Conservation (phyloP, 371 early-diverging fungal species). For the Basidiobolus meristosporus region DNA sequence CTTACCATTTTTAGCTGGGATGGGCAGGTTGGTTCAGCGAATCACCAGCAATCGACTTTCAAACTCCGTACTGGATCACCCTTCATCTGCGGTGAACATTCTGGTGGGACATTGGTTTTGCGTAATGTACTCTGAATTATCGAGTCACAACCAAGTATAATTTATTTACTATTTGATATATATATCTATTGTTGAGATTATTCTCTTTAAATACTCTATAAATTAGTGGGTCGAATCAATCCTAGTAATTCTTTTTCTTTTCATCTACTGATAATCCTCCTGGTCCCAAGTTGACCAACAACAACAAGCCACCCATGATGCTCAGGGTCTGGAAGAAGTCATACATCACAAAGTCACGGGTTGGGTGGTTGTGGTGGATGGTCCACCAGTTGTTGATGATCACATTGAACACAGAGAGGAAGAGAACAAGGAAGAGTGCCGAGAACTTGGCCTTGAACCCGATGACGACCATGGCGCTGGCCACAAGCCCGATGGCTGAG, state of each 20-base stretch:
- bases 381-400: conserved; percentile 94
- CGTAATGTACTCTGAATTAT: too few relatives aligned
- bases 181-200: too few relatives aligned
- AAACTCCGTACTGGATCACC: too few relatives aligned
- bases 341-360: conserved; percentile 86
- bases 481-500: conserved; percentile 51
- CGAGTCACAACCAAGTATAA: too few relatives aligned
- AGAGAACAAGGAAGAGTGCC: conserved; percentile 76
- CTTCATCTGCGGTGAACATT: too few relatives aligned
- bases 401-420: conserved; percentile 75
- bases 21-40: too few relatives aligned
- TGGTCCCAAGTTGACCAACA: conserved; percentile 81
- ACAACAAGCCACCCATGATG: conserved; percentile 85
- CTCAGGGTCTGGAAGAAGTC: conserved; percentile 96
- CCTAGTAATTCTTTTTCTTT: conserved; percentile 84
- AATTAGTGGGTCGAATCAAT: too few relatives aligned
- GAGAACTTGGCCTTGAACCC: conserved; percentile 94
- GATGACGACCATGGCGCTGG: conserved; percentile 85
- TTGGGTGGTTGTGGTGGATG: conserved; percentile 51
- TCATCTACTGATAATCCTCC: conserved; percentile 86
- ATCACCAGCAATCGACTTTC: too few relatives aligned
- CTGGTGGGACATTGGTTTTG: too few relatives aligned
- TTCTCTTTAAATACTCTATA: too few relatives aligned
- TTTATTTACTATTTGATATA: too few relatives aligned
- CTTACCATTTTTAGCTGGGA: too few relatives aligned